Evolutionary conservation across 176 grass and related monocot genomes (phyloP).

Genomic region (Cenchrus fungigraminus): DNA sequence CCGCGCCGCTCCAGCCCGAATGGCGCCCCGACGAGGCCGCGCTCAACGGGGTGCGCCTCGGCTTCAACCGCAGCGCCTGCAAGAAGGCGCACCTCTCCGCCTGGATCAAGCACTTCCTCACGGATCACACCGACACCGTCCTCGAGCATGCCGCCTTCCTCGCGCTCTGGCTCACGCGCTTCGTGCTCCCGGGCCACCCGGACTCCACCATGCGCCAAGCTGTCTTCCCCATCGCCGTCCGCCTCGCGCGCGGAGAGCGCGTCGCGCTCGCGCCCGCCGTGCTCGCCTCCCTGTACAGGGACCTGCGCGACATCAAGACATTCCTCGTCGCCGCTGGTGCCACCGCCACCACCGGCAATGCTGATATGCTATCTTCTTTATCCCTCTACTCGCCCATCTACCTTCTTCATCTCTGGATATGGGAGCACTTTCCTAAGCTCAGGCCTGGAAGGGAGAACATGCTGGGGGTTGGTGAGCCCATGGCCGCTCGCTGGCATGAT

Average conservation of each 20-base stretch:
- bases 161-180: constrained; percentile 83
- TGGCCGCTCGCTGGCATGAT: constrained; percentile 82
- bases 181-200: constrained; percentile 77
- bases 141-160: constrained; percentile 87
- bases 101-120: constrained; percentile 85
- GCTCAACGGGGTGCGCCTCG: constrained; percentile 68
- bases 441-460: constrained; percentile 52
- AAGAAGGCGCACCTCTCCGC: constrained; percentile 96
- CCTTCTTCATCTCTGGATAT: constrained; percentile 80
- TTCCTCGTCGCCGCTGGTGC: constrained; percentile 41
- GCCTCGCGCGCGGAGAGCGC: constrained; percentile 65
- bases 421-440: constrained; percentile 77
- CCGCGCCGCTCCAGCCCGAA: constrained; percentile 51
- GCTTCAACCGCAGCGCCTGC: constrained; percentile 79
- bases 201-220: constrained; percentile 80
- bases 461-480: constrained; percentile 47
- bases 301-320: constrained; percentile 74
- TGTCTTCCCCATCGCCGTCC: constrained; percentile 75
- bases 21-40: constrained; percentile 60
- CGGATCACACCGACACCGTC: constrained; percentile 37
- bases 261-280: constrained; percentile 76
- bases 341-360: constrained; percentile 24
- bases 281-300: constrained; percentile 74
- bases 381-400: constrained; percentile 70
- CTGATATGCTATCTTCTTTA: constrained; percentile 46